Evolutionary conservation across 805 yeast species (phyloP).

Genomic region (Yamadazyma endophytica): DNA sequence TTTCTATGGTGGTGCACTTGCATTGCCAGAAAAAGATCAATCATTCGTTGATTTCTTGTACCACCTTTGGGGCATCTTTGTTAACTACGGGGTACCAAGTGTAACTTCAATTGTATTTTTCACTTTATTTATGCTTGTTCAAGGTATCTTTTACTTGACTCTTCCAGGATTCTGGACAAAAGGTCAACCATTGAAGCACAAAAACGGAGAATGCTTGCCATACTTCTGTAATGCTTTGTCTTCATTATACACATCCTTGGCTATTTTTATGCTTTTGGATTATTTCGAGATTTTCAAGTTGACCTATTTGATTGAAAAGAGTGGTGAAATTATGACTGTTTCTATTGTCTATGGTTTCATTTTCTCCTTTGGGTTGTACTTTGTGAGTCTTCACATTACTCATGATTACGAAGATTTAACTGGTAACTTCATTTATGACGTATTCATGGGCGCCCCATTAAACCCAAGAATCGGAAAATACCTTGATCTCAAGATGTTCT

Average conservation of each 20-base stretch:
- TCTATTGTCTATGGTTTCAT: conserved; percentile 77
- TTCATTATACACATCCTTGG: conserved; percentile 70
- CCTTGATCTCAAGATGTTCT: conserved; percentile 89
- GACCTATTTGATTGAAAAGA: conserved; percentile 70
- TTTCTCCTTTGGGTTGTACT: conserved; percentile 65
- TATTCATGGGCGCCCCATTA: conserved; percentile 96
- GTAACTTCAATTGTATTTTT: conserved; percentile 65
- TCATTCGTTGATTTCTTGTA: conserved; percentile 45
- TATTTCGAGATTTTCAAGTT: conserved; percentile 69
- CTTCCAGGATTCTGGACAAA: conserved; percentile 94
- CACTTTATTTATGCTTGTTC: conserved; percentile 62
- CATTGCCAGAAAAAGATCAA: conserved; percentile 61
- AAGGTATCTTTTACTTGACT: conserved; percentile 70
- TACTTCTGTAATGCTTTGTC: conserved; percentile 91
- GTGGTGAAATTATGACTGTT: conserved; percentile 90
- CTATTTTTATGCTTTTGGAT: conserved; percentile 59
- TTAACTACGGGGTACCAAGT: conserved; percentile 56
- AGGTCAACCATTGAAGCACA: conserved; percentile 87
- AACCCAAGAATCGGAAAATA: conserved; percentile 92
- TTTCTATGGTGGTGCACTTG: conserved; percentile 70
- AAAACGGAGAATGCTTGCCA: conserved; percentile 76
- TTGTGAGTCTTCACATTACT: conserved; percentile 59
- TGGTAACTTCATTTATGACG: conserved; percentile 84
- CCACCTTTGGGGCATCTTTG: conserved; percentile 42
- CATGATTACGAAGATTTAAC: conserved; percentile 88